Conservation (phyloP, 164 flowering plant genomes). For the Magnolia officinalis region DNA sequence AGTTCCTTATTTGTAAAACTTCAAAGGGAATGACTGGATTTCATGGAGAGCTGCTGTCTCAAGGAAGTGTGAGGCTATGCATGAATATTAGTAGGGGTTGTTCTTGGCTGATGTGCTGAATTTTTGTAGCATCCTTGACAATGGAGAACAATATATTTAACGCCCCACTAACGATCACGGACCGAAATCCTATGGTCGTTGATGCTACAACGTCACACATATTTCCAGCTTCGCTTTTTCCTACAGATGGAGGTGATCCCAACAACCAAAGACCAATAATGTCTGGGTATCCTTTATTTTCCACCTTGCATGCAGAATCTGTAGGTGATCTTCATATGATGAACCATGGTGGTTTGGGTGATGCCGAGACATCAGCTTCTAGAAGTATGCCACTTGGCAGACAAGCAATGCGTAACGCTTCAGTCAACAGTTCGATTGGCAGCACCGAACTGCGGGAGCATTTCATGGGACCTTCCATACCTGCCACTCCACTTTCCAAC, state of each 20-base stretch:
- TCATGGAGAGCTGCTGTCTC: neutral
- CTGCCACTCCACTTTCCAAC: constrained; percentile 35
- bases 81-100: neutral
- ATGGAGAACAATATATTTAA: constrained; percentile 39
- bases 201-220: constrained; percentile 32
- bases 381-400: constrained; percentile 15
- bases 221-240: constrained; percentile 28
- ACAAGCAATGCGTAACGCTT: constrained; percentile 9
- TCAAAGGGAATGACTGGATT: neutral
- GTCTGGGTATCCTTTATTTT: constrained; percentile 33
- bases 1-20: neutral
- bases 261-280: constrained; percentile 34
- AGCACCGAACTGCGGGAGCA: constrained; percentile 26
- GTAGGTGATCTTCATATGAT: constrained; percentile 12
- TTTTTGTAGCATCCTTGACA: neutral
- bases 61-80: neutral
- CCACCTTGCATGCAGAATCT: constrained; percentile 32
- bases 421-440: constrained; percentile 11
- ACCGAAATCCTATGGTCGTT: constrained; percentile 22
- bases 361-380: constrained; percentile 18
- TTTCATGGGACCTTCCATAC: constrained; percentile 25
- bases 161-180: constrained; percentile 13
- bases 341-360: constrained; percentile 13
- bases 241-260: constrained; percentile 20
- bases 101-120: neutral